phyloP scores from a whole-genome alignment of 306 rosid genomes.

The Gleditsia sinensis region DNA sequence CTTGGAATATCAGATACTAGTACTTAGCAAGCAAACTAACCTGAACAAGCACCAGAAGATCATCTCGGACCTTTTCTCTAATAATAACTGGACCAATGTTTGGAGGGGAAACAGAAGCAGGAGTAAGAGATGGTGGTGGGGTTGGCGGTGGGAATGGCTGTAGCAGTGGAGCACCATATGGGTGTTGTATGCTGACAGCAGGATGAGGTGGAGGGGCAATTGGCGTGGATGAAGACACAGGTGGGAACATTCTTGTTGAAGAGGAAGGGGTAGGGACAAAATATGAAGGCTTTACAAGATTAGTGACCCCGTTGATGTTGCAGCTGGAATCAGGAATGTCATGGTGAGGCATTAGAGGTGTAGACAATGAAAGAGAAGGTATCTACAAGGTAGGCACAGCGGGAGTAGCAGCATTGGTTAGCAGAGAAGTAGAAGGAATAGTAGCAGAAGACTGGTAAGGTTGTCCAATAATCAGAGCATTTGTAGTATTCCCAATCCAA shows the following conservation, averaged over 20 bases:
- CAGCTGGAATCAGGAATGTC: conserved; percentile 45
- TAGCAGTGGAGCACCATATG: conserved; percentile 56
- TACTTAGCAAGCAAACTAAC: conserved; percentile 41
- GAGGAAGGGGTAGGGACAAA: conserved; percentile 46
- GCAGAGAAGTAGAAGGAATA: conserved; percentile 37
- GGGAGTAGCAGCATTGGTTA: conserved; percentile 43
- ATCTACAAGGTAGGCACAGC: conserved; percentile 49
- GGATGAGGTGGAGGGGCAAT: conserved; percentile 59
- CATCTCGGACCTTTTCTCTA: too few species aligned
- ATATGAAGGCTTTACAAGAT: conserved; percentile 58
- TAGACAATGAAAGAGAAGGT: conserved; percentile 43
- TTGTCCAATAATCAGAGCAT: conserved; percentile 47
- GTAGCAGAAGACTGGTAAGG: conserved; percentile 49
- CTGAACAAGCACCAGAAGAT: conserved; percentile 58
- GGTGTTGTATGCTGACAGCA: conserved; percentile 42
- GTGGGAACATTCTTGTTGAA: conserved; percentile 39
- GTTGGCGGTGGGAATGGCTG: conserved; percentile 62
- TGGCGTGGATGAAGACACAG: conserved; percentile 46
- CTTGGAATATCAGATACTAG: conserved; percentile 13
- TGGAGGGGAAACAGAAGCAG: too few species aligned
- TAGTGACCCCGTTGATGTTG: conserved; percentile 40
- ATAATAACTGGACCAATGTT: too few species aligned
- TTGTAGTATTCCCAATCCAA: conserved; percentile 54
- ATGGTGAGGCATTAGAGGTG: conserved; percentile 42
- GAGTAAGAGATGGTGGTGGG: conserved; percentile 60